A percentile compares a stretch with the other conserved stretches of the same genome.
Evolutionary conservation across 345 rosid genomes (phyloP).

Genomic region (Anastatica hierochuntica): DNA sequence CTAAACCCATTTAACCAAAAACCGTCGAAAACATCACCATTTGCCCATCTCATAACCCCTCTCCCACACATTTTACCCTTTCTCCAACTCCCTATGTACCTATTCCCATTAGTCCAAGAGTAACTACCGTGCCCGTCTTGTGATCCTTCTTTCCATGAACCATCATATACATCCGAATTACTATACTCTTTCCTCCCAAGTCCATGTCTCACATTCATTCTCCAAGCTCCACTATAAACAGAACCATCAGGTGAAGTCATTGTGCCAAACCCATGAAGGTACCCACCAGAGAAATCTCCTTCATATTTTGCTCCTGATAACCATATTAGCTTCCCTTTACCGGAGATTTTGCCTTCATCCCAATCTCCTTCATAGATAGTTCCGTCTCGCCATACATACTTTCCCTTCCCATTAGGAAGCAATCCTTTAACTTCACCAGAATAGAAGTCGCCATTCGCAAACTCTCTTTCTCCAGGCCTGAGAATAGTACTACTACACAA

Average conservation of each 20-base stretch:
- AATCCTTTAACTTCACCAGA: conserved; percentile 48
- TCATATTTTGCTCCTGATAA: conserved; percentile 63
- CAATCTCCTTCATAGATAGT: conserved; percentile 76
- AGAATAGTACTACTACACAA: conserved; percentile 19
- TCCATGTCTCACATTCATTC: conserved; percentile 79
- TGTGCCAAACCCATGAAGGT: conserved; percentile 76
- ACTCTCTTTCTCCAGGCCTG: conserved; percentile 37
- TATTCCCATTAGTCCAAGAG: conserved; percentile 72
- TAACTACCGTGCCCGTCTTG: conserved; percentile 80
- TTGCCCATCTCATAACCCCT: conserved; percentile 88
- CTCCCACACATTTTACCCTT: conserved; percentile 69
- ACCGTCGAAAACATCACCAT: conserved; percentile 74
- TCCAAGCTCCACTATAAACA: conserved; percentile 65
- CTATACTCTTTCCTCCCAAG: conserved; percentile 62
- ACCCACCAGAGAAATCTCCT: conserved; percentile 84
- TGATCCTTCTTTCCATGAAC: conserved; percentile 83
- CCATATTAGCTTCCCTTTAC: conserved; percentile 69
- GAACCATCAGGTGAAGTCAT: conserved; percentile 50
- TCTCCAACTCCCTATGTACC: conserved; percentile 76
- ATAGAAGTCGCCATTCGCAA: conserved; percentile 65
- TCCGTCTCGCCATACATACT: conserved; percentile 63
- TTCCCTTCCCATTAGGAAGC: conserved; percentile 72
- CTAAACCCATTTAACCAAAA: conserved; percentile 70
- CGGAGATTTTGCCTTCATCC: conserved; percentile 76
- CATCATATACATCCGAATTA: conserved; percentile 69